Evolutionary conservation across 768 basidiomycete species (phyloP), one percentile per base, ranked within the genome.

Genomic region (Amanita molliuscula): DNA sequence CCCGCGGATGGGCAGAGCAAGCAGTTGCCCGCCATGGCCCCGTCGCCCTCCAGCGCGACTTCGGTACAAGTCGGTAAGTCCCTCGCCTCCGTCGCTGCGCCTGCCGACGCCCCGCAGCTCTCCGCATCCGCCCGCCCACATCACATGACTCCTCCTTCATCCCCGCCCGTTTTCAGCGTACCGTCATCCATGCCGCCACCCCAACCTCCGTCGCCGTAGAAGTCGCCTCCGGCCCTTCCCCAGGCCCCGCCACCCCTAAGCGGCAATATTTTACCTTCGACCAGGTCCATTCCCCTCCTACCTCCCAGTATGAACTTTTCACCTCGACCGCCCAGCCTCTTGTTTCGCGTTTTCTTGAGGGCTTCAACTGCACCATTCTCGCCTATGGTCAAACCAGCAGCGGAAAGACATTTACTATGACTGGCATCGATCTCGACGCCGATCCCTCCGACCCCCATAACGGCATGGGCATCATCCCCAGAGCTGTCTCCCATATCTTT

Each of bases 361-460:
- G 95, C 4, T 93, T 93, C 67, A 99, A 99, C 70, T 95, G 94
- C 54, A 99, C 96, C 9, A 87, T 98, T 49, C 80, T 99, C 56
- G 96, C 96, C 45, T 99, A 99, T 67, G 95, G 95, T 33, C 95
- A 97, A 65, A 97, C 95, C 2, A 89, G 88, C 56, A 92, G 88
- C 56, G 95, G 95, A 51, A 99, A 99, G 69, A 93, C 90, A 0
- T 93, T 91, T 66, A 92, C 95, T 37, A 98, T 98, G 96, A 94
- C 95, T 26, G 95, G 95, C 45, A 73, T 90, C 47, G 92, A 95
- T 69, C 76, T 95, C 36, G 90, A 94, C 55, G 78, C 81, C 34
- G 87, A 92, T 71, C 86, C 84, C 54, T 76, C 77, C n/a, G 86
- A 88, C 63, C 76, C 85, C 48, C 75, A 75, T 60, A 89, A 87